Conservation (phyloP, 257 asterid genomes). For the Solanum arcanum region DNA sequence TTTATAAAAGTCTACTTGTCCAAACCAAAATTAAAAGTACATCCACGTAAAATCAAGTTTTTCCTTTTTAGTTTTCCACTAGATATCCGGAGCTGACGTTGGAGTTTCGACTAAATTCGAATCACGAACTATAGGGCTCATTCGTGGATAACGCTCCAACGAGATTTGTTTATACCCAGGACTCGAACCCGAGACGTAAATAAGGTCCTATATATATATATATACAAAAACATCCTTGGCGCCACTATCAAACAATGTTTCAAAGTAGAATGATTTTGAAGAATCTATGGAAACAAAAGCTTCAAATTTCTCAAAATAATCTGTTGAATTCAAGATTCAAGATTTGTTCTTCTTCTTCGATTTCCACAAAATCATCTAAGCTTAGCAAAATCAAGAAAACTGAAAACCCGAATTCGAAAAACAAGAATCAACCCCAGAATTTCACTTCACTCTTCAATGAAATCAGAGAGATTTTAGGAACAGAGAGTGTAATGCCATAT, state of each 20-base stretch:
- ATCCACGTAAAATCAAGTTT: accelerated
- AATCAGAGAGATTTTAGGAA: conserved; percentile 52
- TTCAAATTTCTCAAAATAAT: conserved; percentile 6
- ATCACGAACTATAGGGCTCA: no score
- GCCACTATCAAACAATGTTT: background rate
- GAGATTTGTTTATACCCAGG: no score
- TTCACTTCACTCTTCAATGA: conserved; percentile 53
- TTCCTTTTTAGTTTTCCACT: no score
- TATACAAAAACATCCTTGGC: background rate
- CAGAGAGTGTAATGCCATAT: conserved; percentile 12
- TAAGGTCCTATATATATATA: background rate
- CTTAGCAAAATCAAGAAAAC: conserved; percentile 14
- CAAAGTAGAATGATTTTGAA: conserved; percentile 6
- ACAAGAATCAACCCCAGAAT: conserved; percentile 10
- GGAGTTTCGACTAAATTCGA: accelerated
- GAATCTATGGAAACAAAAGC: conserved; percentile 9
- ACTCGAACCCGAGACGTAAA: no score
- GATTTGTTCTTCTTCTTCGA: conserved; percentile 5
- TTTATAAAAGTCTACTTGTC: background rate
- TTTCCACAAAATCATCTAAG: conserved; percentile 5
- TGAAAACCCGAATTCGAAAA: conserved; percentile 5
- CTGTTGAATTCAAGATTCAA: conserved; percentile 15
- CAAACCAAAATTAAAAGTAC: background rate
- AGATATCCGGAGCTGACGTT: no score
- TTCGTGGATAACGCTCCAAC: no score